These are phyloP conservation scores for Trametes polyzona DNA, from an alignment of 1,284 basidiomycete species.

Conservation along the genomic window DNA sequence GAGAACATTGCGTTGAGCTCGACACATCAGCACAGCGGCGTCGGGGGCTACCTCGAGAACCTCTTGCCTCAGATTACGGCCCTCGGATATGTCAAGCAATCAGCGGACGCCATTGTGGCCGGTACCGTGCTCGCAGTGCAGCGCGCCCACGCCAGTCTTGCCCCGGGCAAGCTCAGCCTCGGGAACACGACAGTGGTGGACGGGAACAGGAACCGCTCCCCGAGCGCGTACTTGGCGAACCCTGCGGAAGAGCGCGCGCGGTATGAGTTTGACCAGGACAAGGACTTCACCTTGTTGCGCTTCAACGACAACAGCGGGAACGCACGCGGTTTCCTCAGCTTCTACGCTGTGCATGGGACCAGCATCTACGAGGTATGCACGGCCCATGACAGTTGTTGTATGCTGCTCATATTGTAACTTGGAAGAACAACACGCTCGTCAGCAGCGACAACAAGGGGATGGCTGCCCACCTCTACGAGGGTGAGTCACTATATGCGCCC, in stretches of 20 bases:
- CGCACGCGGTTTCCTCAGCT: slow-evolving; percentile 69
- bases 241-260: slow-evolving; percentile 66
- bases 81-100: slow-evolving; percentile 71
- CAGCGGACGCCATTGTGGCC: slow-evolving; percentile 69
- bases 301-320: slow-evolving; percentile 63
- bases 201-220: slow-evolving; percentile 77
- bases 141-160: slow-evolving; percentile 67
- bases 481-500: slow-evolving; percentile 38
- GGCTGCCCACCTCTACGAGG: slow-evolving; percentile 78
- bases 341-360: slow-evolving; percentile 84
- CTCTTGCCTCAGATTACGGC: slow-evolving; percentile 79
- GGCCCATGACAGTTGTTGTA: background rate
- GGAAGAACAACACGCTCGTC: slow-evolving; percentile 76
- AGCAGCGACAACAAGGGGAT: slow-evolving; percentile 84
- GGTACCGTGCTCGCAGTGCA: slow-evolving; percentile 73
- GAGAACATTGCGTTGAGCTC: slow-evolving; percentile 78
- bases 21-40: slow-evolving; percentile 80
- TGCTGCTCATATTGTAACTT: background rate
- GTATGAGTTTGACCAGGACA: slow-evolving; percentile 74
- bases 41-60: slow-evolving; percentile 79
- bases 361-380: slow-evolving; percentile 67
- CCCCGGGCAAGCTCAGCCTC: slow-evolving; percentile 59
- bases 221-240: slow-evolving; percentile 75
- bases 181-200: slow-evolving; percentile 72
- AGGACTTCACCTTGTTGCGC: slow-evolving; percentile 66